phyloP scores from a whole-genome alignment of 2,329 filamentous ascomycete genomes.

The Fusarium dimerum region DNA sequence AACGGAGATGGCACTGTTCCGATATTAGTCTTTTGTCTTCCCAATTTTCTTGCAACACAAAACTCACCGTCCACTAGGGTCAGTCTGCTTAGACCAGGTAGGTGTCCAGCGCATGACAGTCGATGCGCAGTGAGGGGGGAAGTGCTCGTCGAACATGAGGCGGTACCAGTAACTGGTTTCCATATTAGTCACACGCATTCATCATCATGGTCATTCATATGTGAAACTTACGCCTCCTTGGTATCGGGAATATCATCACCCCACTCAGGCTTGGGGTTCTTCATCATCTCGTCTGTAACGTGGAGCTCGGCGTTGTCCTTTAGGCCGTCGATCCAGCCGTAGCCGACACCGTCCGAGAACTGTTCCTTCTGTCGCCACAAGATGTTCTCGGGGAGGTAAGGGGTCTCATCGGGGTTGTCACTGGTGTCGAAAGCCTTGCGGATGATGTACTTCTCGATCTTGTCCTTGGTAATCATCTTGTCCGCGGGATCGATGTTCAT shows the following conservation, averaged over 20 bases:
- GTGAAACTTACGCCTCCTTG: constrained; percentile 78
- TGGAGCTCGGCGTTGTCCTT: constrained; percentile 91
- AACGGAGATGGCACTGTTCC: constrained; percentile 68
- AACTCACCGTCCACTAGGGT: constrained; percentile 85
- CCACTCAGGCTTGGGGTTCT: constrained; percentile 97
- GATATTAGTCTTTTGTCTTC: constrained; percentile 17
- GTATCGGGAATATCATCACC: constrained; percentile 88
- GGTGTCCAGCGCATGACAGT: constrained; percentile 97
- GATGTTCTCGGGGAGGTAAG: constrained; percentile 95
- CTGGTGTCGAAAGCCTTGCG: constrained; percentile 96
- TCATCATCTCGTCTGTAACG: constrained; percentile 96
- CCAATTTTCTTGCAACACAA: neutral
- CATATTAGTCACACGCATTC: constrained; percentile 26
- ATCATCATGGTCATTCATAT: neutral
- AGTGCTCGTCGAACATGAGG: constrained; percentile 98
- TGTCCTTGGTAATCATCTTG: constrained; percentile 91
- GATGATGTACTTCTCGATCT: constrained; percentile 96
- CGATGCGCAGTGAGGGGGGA: constrained; percentile 85
- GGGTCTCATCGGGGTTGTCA: constrained; percentile 75
- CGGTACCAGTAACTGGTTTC: constrained; percentile 85
- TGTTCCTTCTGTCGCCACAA: constrained; percentile 99
- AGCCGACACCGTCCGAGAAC: constrained; percentile 97
- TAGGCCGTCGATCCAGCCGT: constrained; percentile 97
- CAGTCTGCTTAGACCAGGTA: constrained; percentile 94
- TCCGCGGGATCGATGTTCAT: constrained; percentile 95